Conservation (phyloP, 139 green algal genomes). For the Chlamydomonas applanata region DNA sequence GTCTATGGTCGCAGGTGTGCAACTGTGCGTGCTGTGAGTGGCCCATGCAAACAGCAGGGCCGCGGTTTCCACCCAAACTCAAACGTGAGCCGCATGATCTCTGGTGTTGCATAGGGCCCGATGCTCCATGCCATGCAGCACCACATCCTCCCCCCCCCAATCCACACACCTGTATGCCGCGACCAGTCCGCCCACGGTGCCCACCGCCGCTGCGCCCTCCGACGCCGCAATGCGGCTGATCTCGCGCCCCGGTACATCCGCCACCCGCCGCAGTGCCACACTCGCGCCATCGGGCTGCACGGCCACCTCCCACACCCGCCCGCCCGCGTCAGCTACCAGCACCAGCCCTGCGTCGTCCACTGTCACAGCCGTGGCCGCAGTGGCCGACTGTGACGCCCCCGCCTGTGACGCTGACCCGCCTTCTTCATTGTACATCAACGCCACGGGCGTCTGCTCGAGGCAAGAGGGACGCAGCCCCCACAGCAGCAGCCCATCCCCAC, state of each 20-base stretch:
- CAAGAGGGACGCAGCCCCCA: conserved; percentile 52
- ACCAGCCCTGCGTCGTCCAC: conserved; percentile 22
- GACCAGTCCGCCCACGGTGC: conserved; percentile 15
- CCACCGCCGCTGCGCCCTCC: conserved; percentile 2
- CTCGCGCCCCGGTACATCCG: not conserved
- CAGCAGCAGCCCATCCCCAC: conserved; percentile 40
- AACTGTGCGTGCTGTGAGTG: too few species aligned
- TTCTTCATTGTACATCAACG: not conserved
- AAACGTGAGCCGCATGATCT: too few species aligned
- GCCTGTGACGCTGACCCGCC: not conserved
- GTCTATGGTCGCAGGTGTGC: too few species aligned
- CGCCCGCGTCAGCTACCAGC: conserved; percentile 21
- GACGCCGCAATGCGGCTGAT: conserved; percentile 16
- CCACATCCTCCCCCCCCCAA: too few species aligned
- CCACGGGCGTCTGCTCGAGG: conserved; percentile 31
- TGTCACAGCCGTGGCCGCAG: conserved; percentile 15
- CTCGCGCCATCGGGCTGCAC: not conserved
- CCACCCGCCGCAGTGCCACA: conserved; percentile 12
- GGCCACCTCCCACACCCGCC: conserved; percentile 23
- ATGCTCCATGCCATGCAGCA: too few species aligned
- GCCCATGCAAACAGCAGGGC: too few species aligned
- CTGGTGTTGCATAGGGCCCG: too few species aligned
- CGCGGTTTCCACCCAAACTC: too few species aligned
- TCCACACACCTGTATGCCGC: conserved; percentile 24
- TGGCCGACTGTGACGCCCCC: not conserved